phyloP scores from a whole-genome alignment of 495 filamentous ascomycete genomes.

The Opeltia flavorubescens region DNA sequence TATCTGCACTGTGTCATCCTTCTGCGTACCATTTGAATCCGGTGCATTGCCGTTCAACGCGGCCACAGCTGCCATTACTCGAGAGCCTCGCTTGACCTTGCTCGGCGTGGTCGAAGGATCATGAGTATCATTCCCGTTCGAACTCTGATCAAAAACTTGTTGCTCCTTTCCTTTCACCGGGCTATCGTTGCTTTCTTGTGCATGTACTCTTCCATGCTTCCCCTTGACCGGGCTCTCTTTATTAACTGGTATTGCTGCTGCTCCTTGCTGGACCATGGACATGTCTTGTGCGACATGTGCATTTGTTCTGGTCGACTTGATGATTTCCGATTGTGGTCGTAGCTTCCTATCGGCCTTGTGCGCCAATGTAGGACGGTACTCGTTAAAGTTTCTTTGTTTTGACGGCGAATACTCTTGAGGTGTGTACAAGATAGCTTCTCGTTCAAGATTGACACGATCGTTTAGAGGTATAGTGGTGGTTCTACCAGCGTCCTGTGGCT shows the following conservation, averaged over 20 bases:
- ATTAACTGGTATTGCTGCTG: conserved; percentile 19
- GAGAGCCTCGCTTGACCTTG: conserved; percentile 23
- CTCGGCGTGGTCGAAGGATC: conserved; percentile 1
- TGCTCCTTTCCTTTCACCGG: conserved; percentile 2
- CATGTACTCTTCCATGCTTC: too few species aligned
- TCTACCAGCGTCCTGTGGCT: conserved; percentile 26
- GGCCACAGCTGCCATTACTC: conserved; percentile 54
- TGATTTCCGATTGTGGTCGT: conserved; percentile 41
- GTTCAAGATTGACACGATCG: conserved; percentile 30
- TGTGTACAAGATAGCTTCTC: conserved; percentile 49
- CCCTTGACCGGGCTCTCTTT: too few species aligned
- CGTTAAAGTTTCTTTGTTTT: conserved; percentile 52
- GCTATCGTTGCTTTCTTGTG: neutral
- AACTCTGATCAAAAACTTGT: conserved; percentile 13
- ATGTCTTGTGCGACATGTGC: too few species aligned
- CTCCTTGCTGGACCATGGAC: conserved; percentile 13
- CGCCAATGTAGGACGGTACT: conserved; percentile 40
- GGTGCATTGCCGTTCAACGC: conserved; percentile 35
- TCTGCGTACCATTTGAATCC: conserved; percentile 20
- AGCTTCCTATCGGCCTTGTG: conserved; percentile 23
- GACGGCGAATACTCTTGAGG: conserved; percentile 46
- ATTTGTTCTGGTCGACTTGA: conserved; percentile 25
- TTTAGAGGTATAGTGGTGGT: conserved; percentile 24
- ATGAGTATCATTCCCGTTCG: conserved; percentile 16
- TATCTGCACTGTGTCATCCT: conserved; percentile 30